Conservation (phyloP, 208 protist species). For the Trypanosomatidae sp. region DNA sequence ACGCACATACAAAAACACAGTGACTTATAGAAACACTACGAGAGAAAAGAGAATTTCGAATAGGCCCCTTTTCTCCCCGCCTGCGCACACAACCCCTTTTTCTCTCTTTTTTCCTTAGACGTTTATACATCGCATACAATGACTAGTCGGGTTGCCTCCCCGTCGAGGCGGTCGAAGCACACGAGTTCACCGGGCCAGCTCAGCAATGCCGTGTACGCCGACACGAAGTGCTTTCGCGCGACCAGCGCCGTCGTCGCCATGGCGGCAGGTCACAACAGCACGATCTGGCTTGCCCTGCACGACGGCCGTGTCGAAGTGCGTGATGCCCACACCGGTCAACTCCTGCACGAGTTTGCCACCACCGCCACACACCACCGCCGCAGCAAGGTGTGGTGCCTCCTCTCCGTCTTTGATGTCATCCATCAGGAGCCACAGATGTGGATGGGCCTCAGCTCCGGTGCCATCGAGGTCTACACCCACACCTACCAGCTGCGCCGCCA, state of each 20-base stretch:
- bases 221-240: constrained; percentile 43
- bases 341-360: constrained; percentile 56
- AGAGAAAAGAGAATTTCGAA: too few species aligned
- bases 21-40: too few species aligned
- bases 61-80: too few species aligned
- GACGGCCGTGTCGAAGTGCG: constrained; percentile 77
- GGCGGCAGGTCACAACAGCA: constrained; percentile 37
- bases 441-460: constrained; percentile 82
- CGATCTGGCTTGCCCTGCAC: constrained; percentile 70
- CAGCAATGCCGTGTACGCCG: constrained; percentile 18
- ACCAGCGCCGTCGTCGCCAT: constrained; percentile 51
- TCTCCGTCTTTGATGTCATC: constrained; percentile 28
- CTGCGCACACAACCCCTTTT: too few species aligned
- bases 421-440: constrained; percentile 55
- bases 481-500: constrained; percentile 49
- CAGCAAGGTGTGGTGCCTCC: constrained; percentile 47
- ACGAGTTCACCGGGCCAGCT: too few species aligned
- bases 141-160: neutral
- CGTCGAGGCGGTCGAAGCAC: neutral
- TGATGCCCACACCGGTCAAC: constrained; percentile 47
- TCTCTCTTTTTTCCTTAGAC: too few species aligned
- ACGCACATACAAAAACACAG: too few species aligned
- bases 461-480: constrained; percentile 70
- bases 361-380: constrained; percentile 17
- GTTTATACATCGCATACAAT: neutral